A percentile compares a stretch with the other conserved stretches of the same genome.
Conservation (phyloP, 768 basidiomycete species). For the Daedaleopsis sinensis region DNA sequence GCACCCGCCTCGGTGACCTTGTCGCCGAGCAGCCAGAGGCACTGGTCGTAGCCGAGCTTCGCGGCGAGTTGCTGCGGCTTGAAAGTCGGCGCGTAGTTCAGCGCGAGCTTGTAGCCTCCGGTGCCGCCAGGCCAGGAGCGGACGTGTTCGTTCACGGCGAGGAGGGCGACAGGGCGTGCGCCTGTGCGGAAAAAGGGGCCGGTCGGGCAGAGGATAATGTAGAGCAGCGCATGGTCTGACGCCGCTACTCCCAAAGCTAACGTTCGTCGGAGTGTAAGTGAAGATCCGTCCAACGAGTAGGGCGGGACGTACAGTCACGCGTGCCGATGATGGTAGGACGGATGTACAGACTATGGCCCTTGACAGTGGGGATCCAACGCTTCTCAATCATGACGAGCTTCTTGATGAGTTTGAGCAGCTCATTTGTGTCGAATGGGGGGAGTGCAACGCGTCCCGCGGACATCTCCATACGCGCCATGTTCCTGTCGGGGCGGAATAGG, state of each 20-base stretch:
- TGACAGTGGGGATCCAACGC: conserved; percentile 81
- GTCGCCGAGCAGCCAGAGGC: conserved; percentile 56
- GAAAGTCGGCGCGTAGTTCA: conserved; percentile 44
- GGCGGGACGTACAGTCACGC: conserved; percentile 35
- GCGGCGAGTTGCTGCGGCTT: conserved; percentile 53
- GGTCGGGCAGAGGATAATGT: conserved; percentile 75
- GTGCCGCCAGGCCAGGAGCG: conserved; percentile 61
- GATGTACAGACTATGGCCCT: conserved; percentile 85
- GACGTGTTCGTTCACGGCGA: conserved; percentile 49
- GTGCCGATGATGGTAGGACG: conserved; percentile 73
- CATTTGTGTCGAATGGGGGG: conserved; percentile 54
- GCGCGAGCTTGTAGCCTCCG: conserved; percentile 56
- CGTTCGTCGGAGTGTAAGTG: not conserved
- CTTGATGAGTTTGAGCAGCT: conserved; percentile 57
- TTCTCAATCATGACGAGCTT: conserved; percentile 69
- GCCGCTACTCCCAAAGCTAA: conserved; percentile 65
- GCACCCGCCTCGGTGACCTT: conserved; percentile 46
- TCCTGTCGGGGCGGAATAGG: conserved; percentile 82
- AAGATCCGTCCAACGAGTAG: not conserved
- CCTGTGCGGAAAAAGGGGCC: conserved; percentile 55
- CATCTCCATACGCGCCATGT: conserved; percentile 79
- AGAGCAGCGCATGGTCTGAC: conserved; percentile 80
- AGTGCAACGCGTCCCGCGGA: conserved; percentile 74
- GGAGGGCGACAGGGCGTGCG: conserved; percentile 51
- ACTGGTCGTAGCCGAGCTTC: conserved; percentile 54